Evolutionary conservation across 169 alveolate species (phyloP), one percentile per base, ranked within the genome.

Genomic region (Eimeria sp.): DNA sequence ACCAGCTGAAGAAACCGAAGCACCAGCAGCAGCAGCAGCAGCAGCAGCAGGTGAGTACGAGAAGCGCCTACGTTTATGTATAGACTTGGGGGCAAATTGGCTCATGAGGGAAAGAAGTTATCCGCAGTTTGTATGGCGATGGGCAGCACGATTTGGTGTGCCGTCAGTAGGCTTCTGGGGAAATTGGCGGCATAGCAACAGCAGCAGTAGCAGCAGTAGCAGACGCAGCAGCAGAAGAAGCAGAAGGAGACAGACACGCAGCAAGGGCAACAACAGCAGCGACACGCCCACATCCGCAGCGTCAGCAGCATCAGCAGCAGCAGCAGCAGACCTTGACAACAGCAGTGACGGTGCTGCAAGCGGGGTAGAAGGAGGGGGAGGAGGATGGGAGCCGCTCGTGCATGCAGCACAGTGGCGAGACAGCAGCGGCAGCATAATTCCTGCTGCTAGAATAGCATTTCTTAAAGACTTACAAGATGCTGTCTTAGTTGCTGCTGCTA

Each of bases 41-140:
- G 61, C 61, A 54, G 61, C 61, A 54, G 61, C 61, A 54, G 20
- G 61, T 14, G 16, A 14, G 61, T 54, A 43, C n/a, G 89, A 6
- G 11, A 14, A 14, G 61, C 6, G 20, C 20, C n/a, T 80, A 45
- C 75, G 75, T 20, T 4, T 83, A 14, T 57, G 58, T 76, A 45
- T 86, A 43, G 96, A 93, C 61, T 45, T 93, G 51, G 96, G 96
- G 67, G 96, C 96, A 18, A 93, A 93, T 63, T 93, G 96, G 96
- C 89, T 93, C 16, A 54, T 93, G 96, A 16, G 54, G 25, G 96
- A 93, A 14, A 22, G 51, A 43, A 49, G 73, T 63, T 45, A 27
- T 16, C 96, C 92, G 58, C 96, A 93, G 87, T 93, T 78, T 45
- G 94, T 93, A 27, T 93, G 96, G 96, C 95, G 89, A 9, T 43